Evolutionary conservation across 2,329 filamentous ascomycete genomes (phyloP), one percentile per base, ranked within the genome.

Genomic region (Akanthomyces uredinophilus): DNA sequence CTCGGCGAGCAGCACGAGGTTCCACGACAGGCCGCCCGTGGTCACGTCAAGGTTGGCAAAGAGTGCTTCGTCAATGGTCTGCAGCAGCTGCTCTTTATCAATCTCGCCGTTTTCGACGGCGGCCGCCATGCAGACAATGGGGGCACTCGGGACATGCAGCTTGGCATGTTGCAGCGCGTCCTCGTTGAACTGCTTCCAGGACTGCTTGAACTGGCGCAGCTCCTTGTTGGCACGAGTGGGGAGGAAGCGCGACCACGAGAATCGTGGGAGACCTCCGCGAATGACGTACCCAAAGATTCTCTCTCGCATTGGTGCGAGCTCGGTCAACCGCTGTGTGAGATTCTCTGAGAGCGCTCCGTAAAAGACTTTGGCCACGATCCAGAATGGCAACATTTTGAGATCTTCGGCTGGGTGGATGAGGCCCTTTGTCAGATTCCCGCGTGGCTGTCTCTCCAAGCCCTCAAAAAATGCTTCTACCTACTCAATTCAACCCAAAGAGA

Each of bases 41-140:
- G 78, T 79, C 10, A 81, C 78, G 62, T 81, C 79, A 1, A 81
- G 70, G 62, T 81, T 81, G 2, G 77, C 78, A 63, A 74, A 81
- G 0, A 81, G 71, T 49, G 73, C 72, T 66, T 81, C 79, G 63
- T 81, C 78, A 6, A 81, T 65, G 0, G 79, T 81, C 35, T 81
- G 78, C 0, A 75, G 67, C 1, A 76, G 57, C 47, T 77, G 62
- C 22, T 47, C 29, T 29, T 60, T 32, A 20, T 39, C 10, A 35
- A 35, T 35, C 32, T 35, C 32, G 7, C 32, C 32, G 10, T 35
- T 6, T 35, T 35, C 32, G 32, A 35, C 32, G 32, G 32, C 32
- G 32, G 32, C 32, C 32, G 32, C 32, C 32, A 35, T 35, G 32
- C 37, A 22, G 46, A 49, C 46, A 49, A 39, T 50, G 1, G 20